Conservation (phyloP, 2,329 filamentous ascomycete genomes). For the Penicillium sp. region DNA sequence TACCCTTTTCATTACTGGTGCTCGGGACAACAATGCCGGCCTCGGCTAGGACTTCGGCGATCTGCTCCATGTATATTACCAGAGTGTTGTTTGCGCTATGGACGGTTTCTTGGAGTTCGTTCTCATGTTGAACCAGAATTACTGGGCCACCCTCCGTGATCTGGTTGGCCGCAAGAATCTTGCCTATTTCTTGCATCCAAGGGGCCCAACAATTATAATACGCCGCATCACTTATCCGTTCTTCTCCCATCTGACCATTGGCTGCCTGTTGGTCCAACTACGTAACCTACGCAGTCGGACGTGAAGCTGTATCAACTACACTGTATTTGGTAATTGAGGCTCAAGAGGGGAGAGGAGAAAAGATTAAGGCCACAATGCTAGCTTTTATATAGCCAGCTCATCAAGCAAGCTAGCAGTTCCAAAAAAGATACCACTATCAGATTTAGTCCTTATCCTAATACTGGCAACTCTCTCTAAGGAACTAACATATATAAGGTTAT, state of each 20-base stretch:
- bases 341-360: too few species aligned
- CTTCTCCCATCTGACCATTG: conserved; percentile 44
- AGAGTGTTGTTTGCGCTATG: conserved; percentile 55
- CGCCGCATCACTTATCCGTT: conserved; percentile 42
- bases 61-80: conserved; percentile 65
- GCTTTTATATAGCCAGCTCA: too few species aligned
- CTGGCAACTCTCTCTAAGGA: too few species aligned
- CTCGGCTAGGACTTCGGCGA: conserved; percentile 63
- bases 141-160: conserved; percentile 80
- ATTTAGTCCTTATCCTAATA: too few species aligned
- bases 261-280: too few species aligned
- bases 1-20: conserved; percentile 68
- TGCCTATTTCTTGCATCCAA: conserved; percentile 45
- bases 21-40: conserved; percentile 70
- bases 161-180: conserved; percentile 55
- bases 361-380: too few species aligned
- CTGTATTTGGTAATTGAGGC: too few species aligned
- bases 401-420: too few species aligned
- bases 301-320: too few species aligned
- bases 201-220: conserved; percentile 47
- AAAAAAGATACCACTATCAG: too few species aligned
- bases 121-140: conserved; percentile 75
- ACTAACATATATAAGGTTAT: too few species aligned
- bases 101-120: conserved; percentile 65
- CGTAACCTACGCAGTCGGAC: too few species aligned